Evolutionary conservation across 129 eudicot genomes (phyloP).

Genomic region (Flaveria bidentis): DNA sequence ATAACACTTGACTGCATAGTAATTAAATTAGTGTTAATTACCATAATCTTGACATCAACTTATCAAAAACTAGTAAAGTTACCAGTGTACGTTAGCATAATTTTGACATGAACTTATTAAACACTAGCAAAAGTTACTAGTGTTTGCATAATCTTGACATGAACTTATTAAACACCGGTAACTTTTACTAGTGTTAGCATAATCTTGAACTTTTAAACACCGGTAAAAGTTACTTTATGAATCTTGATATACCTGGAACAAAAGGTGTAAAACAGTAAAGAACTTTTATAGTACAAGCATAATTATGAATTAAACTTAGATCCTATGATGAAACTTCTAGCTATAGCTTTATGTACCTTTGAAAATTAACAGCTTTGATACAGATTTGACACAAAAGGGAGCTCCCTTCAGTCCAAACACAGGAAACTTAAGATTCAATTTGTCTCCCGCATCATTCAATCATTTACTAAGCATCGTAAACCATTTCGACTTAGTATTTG

Average conservation of each 20-base stretch:
- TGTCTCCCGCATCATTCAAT: slow-evolving; percentile 93
- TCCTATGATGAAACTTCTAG: no score
- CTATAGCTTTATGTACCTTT: neutral
- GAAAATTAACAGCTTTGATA: neutral
- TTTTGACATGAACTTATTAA: no score
- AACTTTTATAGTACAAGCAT: neutral
- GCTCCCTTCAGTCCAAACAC: slow-evolving; percentile 99
- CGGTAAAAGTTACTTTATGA: neutral
- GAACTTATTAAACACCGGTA: no score
- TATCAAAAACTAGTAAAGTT: no score
- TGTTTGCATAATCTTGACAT: no score
- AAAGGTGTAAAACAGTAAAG: neutral
- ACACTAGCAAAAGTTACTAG: no score
- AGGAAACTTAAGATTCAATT: slow-evolving; percentile 66
- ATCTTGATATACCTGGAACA: neutral
- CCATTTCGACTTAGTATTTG: slow-evolving; percentile 54
- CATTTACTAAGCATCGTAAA: slow-evolving; percentile 45
- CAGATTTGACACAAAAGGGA: slow-evolving; percentile 50
- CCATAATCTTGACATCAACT: no score
- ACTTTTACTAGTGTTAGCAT: no score
- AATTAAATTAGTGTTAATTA: no score
- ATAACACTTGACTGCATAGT: no score
- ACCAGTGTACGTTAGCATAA: no score
- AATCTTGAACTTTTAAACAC: neutral
- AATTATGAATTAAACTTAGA: neutral